Base-by-base conservation (phyloP, 2,329 filamentous ascomycete species). In the Penicillium carneum region DNA sequence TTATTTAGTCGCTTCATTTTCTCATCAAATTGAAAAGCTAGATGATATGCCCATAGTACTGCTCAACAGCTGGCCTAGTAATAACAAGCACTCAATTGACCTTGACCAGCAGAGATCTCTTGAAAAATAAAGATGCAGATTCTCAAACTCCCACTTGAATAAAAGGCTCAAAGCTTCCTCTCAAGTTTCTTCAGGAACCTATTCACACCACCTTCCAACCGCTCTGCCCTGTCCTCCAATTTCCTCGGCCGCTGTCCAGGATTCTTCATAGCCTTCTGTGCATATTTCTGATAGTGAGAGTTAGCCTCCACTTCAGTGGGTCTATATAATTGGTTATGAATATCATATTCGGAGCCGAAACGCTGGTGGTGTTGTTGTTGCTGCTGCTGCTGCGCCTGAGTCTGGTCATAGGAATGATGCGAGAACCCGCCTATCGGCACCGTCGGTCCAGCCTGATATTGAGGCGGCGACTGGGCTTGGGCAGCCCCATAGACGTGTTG, bases 241-340 rank as follows among this genome's bases (percentile, higher is more conserved):
- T 70, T 79, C n/a, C 73, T 72, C 2, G 73, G 72, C 46, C 74
- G 68, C 49, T 74, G 68, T 7, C 67, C 70, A 3, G 74, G 66
- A 31, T 76, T 72, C 63, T 74, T 73, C 67, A 71, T 69, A 3
- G 74, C 69, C 45, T 74, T 69, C 23, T 76, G 71, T 8, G 73
- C 69, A 50, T 74, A 65, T 53, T 75, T 76, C 42, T 80, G 74
- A 26, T 74, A 71, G 47, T 77, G 74, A 1, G 72, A 72, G 5
- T 67, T 67, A 12, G 74, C 74, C 63, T 83, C 81, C 16, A 71
- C 71, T 54, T 81, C 78, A 0, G 81, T 81, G 1, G 81, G 81
- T 50, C 77, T 70, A 59, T 83, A 83, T 14, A 82, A 67, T 63
- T 83, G 81, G 42, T 69, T 76, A 66, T 83, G 81, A 10, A 83